A percentile compares a stretch with the other conserved stretches of the same genome.
Evolutionary conservation across 306 rosid genomes (phyloP).

Genomic region (Spatholobus suberectus): DNA sequence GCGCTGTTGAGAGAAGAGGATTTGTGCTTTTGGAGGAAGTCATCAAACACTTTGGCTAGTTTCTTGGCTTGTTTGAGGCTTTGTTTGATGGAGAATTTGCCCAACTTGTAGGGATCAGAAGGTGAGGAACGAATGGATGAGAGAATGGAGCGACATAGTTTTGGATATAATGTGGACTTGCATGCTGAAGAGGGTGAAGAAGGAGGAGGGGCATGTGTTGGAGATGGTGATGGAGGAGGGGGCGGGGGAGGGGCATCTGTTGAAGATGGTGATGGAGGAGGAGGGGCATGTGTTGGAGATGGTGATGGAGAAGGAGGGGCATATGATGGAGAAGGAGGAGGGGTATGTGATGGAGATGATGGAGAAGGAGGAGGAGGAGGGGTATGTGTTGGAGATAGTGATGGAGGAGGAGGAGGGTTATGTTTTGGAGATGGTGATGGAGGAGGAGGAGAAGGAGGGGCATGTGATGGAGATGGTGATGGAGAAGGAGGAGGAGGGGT

Average conservation of each 20-base stretch:
- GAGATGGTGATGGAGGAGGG: neutral
- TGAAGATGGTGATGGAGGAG: neutral
- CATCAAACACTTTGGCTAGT: constrained; percentile 42
- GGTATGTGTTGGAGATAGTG: neutral
- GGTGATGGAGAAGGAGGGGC: constrained; percentile 30
- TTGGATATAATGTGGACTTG: constrained; percentile 69
- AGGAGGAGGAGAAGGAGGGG: neutral
- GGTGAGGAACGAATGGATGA: constrained; percentile 61
- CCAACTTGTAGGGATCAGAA: constrained; percentile 65
- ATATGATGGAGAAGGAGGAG: constrained; percentile 25
- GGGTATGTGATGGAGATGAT: neutral
- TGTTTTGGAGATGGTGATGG: constrained; percentile 19
- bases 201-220: neutral
- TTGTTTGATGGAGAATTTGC: constrained; percentile 71
- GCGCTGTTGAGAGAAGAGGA: constrained; percentile 29
- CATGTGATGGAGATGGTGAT: constrained; percentile 35
- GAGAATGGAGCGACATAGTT: constrained; percentile 79
- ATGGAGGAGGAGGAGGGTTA: neutral
- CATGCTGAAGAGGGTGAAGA: constrained; percentile 58
- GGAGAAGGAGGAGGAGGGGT: constrained; percentile 8
- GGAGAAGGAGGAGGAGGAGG: constrained; percentile 41
- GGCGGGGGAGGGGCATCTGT: constrained; percentile 13
- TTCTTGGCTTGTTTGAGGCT: constrained; percentile 66
- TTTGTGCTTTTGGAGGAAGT: constrained; percentile 42
- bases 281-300: constrained; percentile 26